Evolutionary conservation across 2,329 filamentous ascomycete genomes (phyloP), one percentile per base, ranked within the genome.

Genomic region (Mycosphaerelloides madeirae): DNA sequence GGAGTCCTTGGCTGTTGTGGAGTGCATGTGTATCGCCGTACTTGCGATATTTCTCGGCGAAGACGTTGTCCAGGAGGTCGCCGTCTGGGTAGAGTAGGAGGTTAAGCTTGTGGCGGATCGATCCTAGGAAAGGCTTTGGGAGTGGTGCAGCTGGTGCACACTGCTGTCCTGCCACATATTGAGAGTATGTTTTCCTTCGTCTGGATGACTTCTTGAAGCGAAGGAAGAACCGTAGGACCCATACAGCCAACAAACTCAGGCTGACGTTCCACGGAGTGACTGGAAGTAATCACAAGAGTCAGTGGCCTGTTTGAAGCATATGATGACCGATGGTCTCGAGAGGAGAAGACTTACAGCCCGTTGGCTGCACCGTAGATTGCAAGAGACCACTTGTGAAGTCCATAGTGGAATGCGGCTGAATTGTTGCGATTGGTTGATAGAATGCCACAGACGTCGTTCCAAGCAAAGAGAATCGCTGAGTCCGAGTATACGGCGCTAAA

Each of bases 1-100:
- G 52, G 7, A 42, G 36, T 11, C 52, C 52, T 20, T 43, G 44
- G 22, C 20, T 14, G 25, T 51, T 43, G 29, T 45, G 32, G 18
- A 55, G 34, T 41, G 46, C 50, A 34, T 55, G 47, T 14, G 52
- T 55, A 7, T 45, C 12, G 8, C 52, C 52, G 43, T 50, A 49
- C 25, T 32, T 40, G 11, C 45, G 28, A 37, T 49, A 55, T 41
- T 55, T 55, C 20, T 38, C 46, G 25, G 43, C 43, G 20, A 50
- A 55, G 3, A 53, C 45, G 14, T 48, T 37, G 20, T 52, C 52
- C 3, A 55, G 44, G 9, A 54, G 50, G 29, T 53, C 52, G 29
- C 47, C 49, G 20, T 47, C 47, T 13, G 38, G 40, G 31, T 50
- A 47, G 3, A 45, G 36, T 16, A 53, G 40, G 7, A 54, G 33